Percentiles rank a stretch among this genome's conserved stretches.
These are phyloP conservation scores for Protea cynaroides DNA, from an alignment of 164 flowering plant species.

Conservation along the genomic window DNA sequence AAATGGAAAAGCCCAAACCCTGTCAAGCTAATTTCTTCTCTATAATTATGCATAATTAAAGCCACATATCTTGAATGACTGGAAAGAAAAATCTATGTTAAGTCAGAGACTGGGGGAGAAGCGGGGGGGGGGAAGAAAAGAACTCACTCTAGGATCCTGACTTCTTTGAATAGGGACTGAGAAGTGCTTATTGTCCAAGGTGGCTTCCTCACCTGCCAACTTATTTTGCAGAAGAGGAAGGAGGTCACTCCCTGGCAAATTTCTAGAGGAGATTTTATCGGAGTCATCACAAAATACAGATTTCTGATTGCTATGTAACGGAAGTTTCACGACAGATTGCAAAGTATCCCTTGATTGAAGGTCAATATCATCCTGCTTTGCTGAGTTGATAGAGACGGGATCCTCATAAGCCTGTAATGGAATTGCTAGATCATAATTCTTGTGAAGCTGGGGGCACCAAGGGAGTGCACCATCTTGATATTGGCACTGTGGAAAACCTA, in stretches of 20 bases:
- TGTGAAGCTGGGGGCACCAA: conserved; percentile 18
- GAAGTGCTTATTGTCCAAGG: conserved; percentile 19
- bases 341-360: conserved; percentile 26
- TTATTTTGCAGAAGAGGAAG: conserved; percentile 17
- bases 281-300: conserved; percentile 11
- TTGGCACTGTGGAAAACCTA: conserved; percentile 32
- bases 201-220: conserved; percentile 17
- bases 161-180: conserved; percentile 18
- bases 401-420: conserved; percentile 23
- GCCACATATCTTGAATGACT: no score
- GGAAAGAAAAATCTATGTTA: no score
- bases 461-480: conserved; percentile 19
- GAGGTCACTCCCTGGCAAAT: conserved; percentile 16
- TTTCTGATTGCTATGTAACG: conserved; percentile 16
- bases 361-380: conserved; percentile 16
- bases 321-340: conserved; percentile 27
- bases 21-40: neutral
- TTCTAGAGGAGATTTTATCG: conserved; percentile 12
- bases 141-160: conserved; percentile 39
- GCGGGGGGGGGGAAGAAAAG: neutral
- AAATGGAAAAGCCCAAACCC: neutral
- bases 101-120: no score
- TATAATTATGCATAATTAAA: neutral
- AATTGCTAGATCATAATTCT: conserved; percentile 19
- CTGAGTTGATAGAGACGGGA: conserved; percentile 17